Conservation (phyloP, 2,329 filamentous ascomycete species). For the Arachnomyces sp. region DNA sequence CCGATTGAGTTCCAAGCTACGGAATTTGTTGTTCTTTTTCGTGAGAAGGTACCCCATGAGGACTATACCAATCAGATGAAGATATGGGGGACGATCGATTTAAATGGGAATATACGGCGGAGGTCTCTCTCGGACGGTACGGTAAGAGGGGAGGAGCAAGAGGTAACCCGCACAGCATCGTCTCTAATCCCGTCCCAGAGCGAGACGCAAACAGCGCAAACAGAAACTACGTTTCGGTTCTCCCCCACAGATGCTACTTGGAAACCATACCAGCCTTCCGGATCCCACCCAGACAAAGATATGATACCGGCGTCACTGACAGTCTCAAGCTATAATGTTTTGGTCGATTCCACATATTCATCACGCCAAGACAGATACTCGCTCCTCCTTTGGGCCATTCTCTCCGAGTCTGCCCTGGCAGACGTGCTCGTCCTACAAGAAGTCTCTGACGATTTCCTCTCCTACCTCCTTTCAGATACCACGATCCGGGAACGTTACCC, state of each 20-base stretch:
- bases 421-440: constrained; percentile 48
- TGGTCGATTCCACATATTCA: constrained; percentile 32
- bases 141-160: too few relatives aligned
- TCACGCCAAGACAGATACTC: constrained; percentile 29
- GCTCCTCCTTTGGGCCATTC: constrained; percentile 26
- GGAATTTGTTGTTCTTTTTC: constrained; percentile 46
- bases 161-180: not conserved
- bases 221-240: constrained; percentile 23
- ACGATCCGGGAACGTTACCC: constrained; percentile 43
- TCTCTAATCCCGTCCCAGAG: too few relatives aligned
- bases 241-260: constrained; percentile 18
- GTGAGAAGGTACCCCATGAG: constrained; percentile 32
- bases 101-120: constrained; percentile 4
- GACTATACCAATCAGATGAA: constrained; percentile 44
- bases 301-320: constrained; percentile 15
- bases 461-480: constrained; percentile 43
- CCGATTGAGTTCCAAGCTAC: constrained; percentile 41
- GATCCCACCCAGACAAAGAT: constrained; percentile 1
- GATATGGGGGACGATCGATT: constrained; percentile 46
- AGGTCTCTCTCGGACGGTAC: too few relatives aligned
- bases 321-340: constrained; percentile 38
- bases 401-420: constrained; percentile 24
- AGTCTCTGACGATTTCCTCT: constrained; percentile 56
- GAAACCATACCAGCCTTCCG: constrained; percentile 10
- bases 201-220: too few relatives aligned